These are phyloP conservation scores for Naematelia encephala DNA, from an alignment of 768 basidiomycete species.

Conservation along the genomic window DNA sequence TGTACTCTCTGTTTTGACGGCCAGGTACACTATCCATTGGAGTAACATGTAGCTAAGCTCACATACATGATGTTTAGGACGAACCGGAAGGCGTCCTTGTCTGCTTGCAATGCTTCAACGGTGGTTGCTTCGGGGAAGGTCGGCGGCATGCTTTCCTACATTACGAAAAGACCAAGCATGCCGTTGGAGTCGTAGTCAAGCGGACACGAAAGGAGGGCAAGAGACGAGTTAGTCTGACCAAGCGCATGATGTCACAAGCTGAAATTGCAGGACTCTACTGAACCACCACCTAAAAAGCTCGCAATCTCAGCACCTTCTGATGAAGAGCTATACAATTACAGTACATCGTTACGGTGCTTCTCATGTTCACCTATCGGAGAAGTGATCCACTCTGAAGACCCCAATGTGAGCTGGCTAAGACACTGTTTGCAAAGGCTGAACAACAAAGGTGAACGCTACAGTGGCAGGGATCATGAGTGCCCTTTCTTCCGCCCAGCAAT, in stretches of 20 bases:
- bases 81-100: constrained; percentile 73
- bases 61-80: constrained; percentile 57
- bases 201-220: constrained; percentile 64
- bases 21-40: constrained; percentile 61
- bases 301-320: constrained; percentile 75
- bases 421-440: constrained; percentile 14
- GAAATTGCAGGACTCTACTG: constrained; percentile 61
- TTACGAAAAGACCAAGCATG: constrained; percentile 67
- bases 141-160: constrained; percentile 75
- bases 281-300: constrained; percentile 83
- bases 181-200: constrained; percentile 74
- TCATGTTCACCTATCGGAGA: constrained; percentile 55
- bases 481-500: constrained; percentile 83
- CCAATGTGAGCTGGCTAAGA: constrained; percentile 21
- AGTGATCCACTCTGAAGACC: constrained; percentile 30
- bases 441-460: constrained; percentile 57
- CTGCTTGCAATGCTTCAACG: constrained; percentile 91
- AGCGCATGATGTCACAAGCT: background rate
- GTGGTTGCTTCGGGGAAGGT: constrained; percentile 64
- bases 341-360: constrained; percentile 71
- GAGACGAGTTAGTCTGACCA: constrained; percentile 60
- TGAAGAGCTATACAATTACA: constrained; percentile 77
- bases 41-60: too few species aligned
- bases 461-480: constrained; percentile 71
- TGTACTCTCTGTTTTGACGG: constrained; percentile 97